Evolutionary conservation across 495 filamentous ascomycete genomes (phyloP).

Genomic region (Annulohypoxylon maeteangense): DNA sequence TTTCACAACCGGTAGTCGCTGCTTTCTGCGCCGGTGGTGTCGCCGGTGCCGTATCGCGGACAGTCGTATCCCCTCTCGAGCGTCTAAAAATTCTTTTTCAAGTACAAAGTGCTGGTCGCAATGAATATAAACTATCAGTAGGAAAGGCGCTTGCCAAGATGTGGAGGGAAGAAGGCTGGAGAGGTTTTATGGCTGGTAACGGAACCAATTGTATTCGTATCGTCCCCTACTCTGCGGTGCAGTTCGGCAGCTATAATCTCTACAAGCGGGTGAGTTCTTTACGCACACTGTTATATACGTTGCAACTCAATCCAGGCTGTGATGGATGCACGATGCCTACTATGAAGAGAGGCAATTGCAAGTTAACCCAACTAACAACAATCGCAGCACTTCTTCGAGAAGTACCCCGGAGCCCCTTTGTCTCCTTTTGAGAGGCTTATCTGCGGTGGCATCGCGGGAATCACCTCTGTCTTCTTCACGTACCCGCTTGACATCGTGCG

Average conservation of each 20-base stretch:
- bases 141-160: constrained; percentile 91
- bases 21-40: constrained; percentile 97
- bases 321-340: background rate
- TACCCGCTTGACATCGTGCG: constrained; percentile 95
- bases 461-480: constrained; percentile 85
- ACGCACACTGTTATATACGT: background rate
- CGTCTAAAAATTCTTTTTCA: constrained; percentile 97
- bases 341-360: background rate
- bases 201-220: constrained; percentile 98
- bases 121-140: constrained; percentile 91
- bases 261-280: constrained; percentile 86
- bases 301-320: background rate
- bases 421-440: constrained; percentile 75
- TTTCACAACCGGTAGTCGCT: constrained; percentile 83
- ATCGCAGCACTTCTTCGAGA: constrained; percentile 74
- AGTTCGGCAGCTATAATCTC: constrained; percentile 97
- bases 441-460: constrained; percentile 89
- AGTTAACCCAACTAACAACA: constrained; percentile 21
- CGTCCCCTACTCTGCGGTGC: constrained; percentile 96
- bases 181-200: constrained; percentile 95
- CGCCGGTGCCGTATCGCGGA: constrained; percentile 95
- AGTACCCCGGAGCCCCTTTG: constrained; percentile 72
- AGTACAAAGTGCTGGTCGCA: constrained; percentile 88
- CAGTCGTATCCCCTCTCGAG: constrained; percentile 95
- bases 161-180: constrained; percentile 95